A percentile compares a stretch with the other conserved stretches of the same genome.
phyloP scores from a whole-genome alignment of 352 stramenopile species.

The Aphanomyces stellatus region DNA sequence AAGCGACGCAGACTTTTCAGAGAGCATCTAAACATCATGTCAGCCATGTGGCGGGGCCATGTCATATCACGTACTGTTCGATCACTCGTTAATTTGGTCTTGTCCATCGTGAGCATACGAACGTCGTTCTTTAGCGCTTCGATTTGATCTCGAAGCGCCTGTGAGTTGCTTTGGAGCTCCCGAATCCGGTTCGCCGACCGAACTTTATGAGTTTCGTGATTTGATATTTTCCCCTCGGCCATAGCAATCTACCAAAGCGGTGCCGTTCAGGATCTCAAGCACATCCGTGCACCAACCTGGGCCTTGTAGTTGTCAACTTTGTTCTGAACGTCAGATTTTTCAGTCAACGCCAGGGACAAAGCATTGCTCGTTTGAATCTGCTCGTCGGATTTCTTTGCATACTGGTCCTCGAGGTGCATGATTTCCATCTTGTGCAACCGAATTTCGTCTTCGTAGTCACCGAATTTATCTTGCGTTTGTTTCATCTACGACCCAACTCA shows the following conservation, averaged over 20 bases:
- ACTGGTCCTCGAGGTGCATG: conserved; percentile 54
- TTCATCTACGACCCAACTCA: conserved; percentile 14
- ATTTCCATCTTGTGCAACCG: conserved; percentile 57
- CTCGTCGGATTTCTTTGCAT: conserved; percentile 49
- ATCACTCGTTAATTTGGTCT: conserved; percentile 30
- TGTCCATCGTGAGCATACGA: conserved; percentile 48
- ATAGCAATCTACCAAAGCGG: neutral
- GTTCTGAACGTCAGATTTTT: conserved; percentile 29
- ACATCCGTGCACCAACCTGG: neutral
- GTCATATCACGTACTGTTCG: neutral
- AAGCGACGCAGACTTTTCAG: conserved; percentile 20
- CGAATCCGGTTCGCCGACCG: conserved; percentile 4
- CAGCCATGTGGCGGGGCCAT: neutral
- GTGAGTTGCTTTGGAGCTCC: conserved; percentile 13
- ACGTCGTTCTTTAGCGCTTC: conserved; percentile 52
- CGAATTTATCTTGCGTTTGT: conserved; percentile 1
- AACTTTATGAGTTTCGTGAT: neutral
- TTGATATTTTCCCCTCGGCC: neutral
- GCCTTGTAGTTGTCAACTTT: conserved; percentile 3
- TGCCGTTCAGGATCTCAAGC: neutral
- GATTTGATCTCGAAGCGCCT: conserved; percentile 39
- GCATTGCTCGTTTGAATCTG: conserved; percentile 48
- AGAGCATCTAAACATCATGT: neutral
- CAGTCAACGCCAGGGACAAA: conserved; percentile 52
- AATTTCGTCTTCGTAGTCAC: conserved; percentile 32